A percentile compares a stretch with the other conserved stretches of the same genome.
phyloP scores from a whole-genome alignment of 768 basidiomycete genomes.

The Suillus weaverae region DNA sequence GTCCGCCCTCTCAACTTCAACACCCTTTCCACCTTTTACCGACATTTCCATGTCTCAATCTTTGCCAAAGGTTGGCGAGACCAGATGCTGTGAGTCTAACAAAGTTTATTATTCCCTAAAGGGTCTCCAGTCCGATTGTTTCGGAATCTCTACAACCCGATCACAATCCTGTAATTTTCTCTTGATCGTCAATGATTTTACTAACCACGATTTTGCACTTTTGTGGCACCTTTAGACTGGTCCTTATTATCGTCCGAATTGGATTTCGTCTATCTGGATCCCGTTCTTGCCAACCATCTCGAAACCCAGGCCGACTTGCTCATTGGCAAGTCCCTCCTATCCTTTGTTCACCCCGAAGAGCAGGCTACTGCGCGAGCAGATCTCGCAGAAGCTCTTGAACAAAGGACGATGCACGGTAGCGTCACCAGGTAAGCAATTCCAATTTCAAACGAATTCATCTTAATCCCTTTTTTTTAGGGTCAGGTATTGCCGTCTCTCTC shows the following conservation, averaged over 20 bases:
- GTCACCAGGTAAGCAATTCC: constrained; percentile 62
- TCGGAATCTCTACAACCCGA: constrained; percentile 17
- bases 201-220: constrained; percentile 17
- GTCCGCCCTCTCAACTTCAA: constrained; percentile 27
- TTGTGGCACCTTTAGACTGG: constrained; percentile 60
- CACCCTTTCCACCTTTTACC: constrained; percentile 28
- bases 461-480: constrained; percentile 49
- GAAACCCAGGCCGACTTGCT: constrained; percentile 67
- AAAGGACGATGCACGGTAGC: constrained; percentile 77
- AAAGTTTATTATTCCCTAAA: constrained; percentile 17
- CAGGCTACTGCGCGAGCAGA: constrained; percentile 72
- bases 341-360: constrained; percentile 86
- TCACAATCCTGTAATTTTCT: constrained; percentile 18
- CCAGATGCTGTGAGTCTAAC: constrained; percentile 69
- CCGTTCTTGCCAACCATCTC: constrained; percentile 72
- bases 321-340: constrained; percentile 68
- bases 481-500: constrained; percentile 74
- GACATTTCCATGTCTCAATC: constrained; percentile 37
- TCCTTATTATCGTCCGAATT: constrained; percentile 74
- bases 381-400: constrained; percentile 70
- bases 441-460: constrained; percentile 10
- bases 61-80: constrained; percentile 64
- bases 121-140: constrained; percentile 11
- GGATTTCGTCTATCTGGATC: constrained; percentile 81
- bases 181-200: constrained; percentile 14